A percentile compares a stretch with the other conserved stretches of the same genome.
Conservation (phyloP, 1,139 yeast species). For the Sugiyamaella pinicola region DNA sequence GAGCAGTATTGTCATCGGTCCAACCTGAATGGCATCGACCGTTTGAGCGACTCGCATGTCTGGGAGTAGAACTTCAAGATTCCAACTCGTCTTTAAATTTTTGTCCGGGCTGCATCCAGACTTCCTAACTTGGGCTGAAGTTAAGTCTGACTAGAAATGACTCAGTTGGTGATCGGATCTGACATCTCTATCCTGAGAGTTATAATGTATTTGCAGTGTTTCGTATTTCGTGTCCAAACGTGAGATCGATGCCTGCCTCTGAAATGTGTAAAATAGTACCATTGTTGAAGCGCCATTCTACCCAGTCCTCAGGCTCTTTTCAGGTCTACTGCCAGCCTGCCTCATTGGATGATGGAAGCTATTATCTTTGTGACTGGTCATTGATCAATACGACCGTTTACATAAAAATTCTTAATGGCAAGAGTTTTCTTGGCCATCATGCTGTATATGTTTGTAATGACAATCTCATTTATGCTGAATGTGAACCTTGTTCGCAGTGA, state of each 20-base stretch:
- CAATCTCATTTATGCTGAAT: slow-evolving; percentile 1
- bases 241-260: background rate
- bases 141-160: background rate
- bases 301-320: background rate
- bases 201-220: background rate
- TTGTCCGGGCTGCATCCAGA: background rate
- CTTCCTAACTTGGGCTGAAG: background rate
- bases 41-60: background rate
- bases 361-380: background rate
- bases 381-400: background rate
- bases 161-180: background rate
- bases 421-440: background rate
- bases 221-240: background rate
- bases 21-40: background rate
- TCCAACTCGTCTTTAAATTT: background rate
- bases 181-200: background rate
- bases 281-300: background rate
- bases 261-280: background rate
- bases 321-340: background rate
- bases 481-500: background rate
- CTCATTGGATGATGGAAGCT: background rate
- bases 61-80: background rate
- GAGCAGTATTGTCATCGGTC: background rate
- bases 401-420: background rate
- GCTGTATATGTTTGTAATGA: background rate